A percentile compares a stretch with the other conserved stretches of the same genome.
Conservation (phyloP, 441 rosid species). For the Euphorbia schlechtendalii region DNA sequence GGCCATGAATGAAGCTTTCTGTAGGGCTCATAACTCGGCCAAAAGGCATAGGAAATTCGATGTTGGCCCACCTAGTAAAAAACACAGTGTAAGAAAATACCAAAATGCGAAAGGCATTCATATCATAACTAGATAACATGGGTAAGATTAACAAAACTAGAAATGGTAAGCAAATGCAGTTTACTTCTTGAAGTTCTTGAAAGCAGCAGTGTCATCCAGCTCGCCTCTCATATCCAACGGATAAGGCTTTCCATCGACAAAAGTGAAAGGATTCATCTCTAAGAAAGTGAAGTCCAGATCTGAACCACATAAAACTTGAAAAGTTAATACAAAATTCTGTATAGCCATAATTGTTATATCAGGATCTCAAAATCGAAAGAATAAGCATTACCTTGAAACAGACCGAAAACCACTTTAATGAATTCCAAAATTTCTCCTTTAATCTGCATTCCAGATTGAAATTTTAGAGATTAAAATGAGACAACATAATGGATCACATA, state of each 20-base stretch:
- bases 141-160: background rate
- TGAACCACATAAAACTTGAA: conserved; percentile 23
- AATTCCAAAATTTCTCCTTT: conserved; percentile 67
- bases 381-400: conserved; percentile 60
- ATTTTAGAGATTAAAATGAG: background rate
- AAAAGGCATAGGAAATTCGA: conserved; percentile 86
- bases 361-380: background rate
- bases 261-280: conserved; percentile 95
- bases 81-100: conserved; percentile 17
- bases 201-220: conserved; percentile 89
- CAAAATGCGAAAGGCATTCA: background rate
- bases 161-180: conserved; percentile 11
- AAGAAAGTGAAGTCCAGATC: conserved; percentile 96
- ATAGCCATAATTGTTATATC: background rate
- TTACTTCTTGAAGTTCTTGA: conserved; percentile 96
- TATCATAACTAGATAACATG: too few relatives aligned
- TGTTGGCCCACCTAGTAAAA: conserved; percentile 68
- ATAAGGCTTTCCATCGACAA: conserved; percentile 88
- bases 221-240: conserved; percentile 98
- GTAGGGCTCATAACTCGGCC: conserved; percentile 87
- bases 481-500: background rate
- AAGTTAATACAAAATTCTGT: conserved; percentile 13
- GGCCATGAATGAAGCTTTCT: conserved; percentile 75
- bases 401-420: conserved; percentile 56
- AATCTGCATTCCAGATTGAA: conserved; percentile 38